These are phyloP conservation scores for Talaromyces pinophilus DNA, from an alignment of 2,329 filamentous ascomycete genomes.

Conservation along the genomic window DNA sequence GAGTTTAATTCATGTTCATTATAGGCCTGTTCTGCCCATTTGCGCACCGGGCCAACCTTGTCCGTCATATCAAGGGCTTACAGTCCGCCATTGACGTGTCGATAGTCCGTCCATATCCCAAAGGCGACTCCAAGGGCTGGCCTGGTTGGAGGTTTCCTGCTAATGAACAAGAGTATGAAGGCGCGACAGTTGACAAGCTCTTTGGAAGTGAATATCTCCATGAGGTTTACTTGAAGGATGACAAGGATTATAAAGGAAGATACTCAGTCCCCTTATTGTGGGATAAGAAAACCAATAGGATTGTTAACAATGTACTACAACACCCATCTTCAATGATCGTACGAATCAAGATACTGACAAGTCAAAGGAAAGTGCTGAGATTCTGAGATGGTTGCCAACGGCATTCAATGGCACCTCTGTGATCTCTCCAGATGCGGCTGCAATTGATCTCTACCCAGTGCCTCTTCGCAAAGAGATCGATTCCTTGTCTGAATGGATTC, in stretches of 20 bases:
- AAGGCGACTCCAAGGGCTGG: conserved; percentile 64
- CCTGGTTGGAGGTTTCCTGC: conserved; percentile 63
- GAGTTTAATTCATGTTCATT: background rate
- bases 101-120: conserved; percentile 66
- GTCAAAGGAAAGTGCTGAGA: conserved; percentile 56
- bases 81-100: conserved; percentile 57
- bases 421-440: conserved; percentile 44
- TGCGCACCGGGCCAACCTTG: conserved; percentile 61
- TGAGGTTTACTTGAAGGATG: conserved; percentile 63
- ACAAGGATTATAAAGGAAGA: conserved; percentile 60
- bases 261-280: conserved; percentile 64
- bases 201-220: conserved; percentile 62
- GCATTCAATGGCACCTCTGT: conserved; percentile 54
- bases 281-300: conserved; percentile 58
- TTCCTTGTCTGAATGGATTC: conserved; percentile 55
- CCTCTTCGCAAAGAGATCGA: conserved; percentile 55
- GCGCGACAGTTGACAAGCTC: conserved; percentile 61
- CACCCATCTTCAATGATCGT: background rate
- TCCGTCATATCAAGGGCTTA: conserved; percentile 61
- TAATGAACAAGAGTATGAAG: conserved; percentile 56
- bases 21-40: conserved; percentile 66
- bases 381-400: conserved; percentile 60
- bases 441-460: conserved; percentile 56
- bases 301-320: conserved; percentile 56
- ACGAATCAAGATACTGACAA: background rate